These are phyloP conservation scores for Neurospora cerealis DNA, from an alignment of 495 filamentous ascomycete species.

Conservation along the genomic window DNA sequence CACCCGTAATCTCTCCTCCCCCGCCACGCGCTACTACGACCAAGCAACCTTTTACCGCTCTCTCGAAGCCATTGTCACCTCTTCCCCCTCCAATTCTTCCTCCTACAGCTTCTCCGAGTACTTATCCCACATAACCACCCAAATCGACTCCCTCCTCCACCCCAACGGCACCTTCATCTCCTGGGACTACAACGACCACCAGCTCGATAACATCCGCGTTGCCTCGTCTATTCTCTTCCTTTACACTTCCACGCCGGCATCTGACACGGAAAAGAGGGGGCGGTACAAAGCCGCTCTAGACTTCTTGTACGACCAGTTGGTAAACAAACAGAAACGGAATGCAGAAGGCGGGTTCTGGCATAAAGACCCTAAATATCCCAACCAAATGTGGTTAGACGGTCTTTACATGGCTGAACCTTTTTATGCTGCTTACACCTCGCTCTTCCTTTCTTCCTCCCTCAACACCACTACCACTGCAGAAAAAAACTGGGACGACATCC, in stretches of 20 bases:
- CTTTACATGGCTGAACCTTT: conserved; percentile 45
- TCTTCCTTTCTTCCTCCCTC: conserved; percentile 21
- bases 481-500: conserved; percentile 30
- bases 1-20: conserved; percentile 23
- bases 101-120: neutral
- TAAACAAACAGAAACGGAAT: conserved; percentile 36
- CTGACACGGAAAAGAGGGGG: too few relatives aligned
- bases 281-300: conserved; percentile 29
- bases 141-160: conserved; percentile 29
- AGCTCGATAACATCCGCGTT: conserved; percentile 40
- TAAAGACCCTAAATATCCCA: conserved; percentile 33
- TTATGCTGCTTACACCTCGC: conserved; percentile 34
- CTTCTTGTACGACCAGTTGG: conserved; percentile 35
- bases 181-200: conserved; percentile 34
- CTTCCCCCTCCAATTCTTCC: neutral
- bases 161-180: conserved; percentile 27
- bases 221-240: conserved; percentile 39
- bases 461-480: conserved; percentile 20
- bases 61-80: conserved; percentile 22
- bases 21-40: conserved; percentile 23
- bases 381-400: conserved; percentile 51
- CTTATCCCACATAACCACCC: conserved; percentile 13
- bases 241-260: conserved; percentile 11
- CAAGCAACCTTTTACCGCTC: conserved; percentile 30
- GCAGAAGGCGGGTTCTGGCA: conserved; percentile 46